Conservation (phyloP, 805 yeast genomes). For the Maudiozyma saulgeensis region DNA sequence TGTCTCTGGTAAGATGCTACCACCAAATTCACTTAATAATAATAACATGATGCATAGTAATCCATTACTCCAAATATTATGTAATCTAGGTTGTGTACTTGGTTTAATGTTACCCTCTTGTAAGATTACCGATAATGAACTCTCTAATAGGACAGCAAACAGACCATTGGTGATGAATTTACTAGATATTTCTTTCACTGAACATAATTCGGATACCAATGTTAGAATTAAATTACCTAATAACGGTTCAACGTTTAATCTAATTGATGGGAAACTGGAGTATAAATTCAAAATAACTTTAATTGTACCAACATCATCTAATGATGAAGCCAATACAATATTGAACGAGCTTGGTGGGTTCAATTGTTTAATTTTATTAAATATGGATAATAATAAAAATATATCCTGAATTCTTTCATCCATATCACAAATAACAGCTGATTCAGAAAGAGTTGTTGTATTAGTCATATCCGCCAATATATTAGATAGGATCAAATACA, state of each 20-base stretch:
- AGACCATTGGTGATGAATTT: constrained; percentile 55
- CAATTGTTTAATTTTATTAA: constrained; percentile 46
- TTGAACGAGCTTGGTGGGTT: constrained; percentile 41
- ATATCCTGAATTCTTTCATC: constrained; percentile 55
- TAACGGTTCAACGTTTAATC: constrained; percentile 51
- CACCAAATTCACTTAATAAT: constrained; percentile 54
- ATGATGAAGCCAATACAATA: constrained; percentile 39
- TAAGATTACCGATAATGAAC: constrained; percentile 58
- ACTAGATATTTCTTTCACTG: constrained; percentile 55
- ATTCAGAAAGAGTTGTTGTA: constrained; percentile 30
- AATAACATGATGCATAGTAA: constrained; percentile 57
- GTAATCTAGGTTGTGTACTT: constrained; percentile 44
- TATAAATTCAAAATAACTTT: constrained; percentile 55
- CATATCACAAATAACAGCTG: constrained; percentile 28
- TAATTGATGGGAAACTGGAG: constrained; percentile 55
- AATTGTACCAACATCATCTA: constrained; percentile 52
- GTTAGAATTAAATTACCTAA: constrained; percentile 65
- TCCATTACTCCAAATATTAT: constrained; percentile 81
- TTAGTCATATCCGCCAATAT: constrained; percentile 45
- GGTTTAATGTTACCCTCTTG: constrained; percentile 57
- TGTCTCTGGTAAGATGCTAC: constrained; percentile 52
- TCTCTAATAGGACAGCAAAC: constrained; percentile 58
- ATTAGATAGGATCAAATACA: constrained; percentile 47
- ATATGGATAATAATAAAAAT: constrained; percentile 50
- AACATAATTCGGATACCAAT: constrained; percentile 59